Evolutionary conservation across 1,284 basidiomycete genomes (phyloP), one percentile per base, ranked within the genome.

Genomic region (Tilletia horrida): DNA sequence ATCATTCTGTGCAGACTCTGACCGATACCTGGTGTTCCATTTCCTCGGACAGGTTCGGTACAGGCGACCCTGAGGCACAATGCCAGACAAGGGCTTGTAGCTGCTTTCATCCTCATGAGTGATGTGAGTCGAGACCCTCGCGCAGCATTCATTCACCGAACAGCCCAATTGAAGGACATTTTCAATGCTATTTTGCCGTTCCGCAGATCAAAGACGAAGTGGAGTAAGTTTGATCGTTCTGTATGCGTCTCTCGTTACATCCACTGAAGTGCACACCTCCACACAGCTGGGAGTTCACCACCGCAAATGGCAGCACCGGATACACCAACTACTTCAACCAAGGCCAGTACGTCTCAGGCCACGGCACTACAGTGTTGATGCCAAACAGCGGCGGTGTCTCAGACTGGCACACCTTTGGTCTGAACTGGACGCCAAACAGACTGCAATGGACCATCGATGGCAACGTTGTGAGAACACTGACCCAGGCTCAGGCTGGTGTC

Each of bases 391-490:
- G 70, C 62, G 67, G 64, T 40, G 69, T 77, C 25, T 66, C 55
- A 29, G 66, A 75, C 42, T 75, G 70, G 71, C 77, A 79, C 66
- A 76, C 73, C 1, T 79, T 73, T 63, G 73, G 72, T 14, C 55
- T 81, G 43, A 72, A 72, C 59, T 81, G 79, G 79, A 68, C 71
- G n/a, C 69, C 68, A 59, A 63, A 67, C 21, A 59, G 66, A 29
- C 69, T 81, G 13, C 66, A 73, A 45, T 81, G 77, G 77, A 68
- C 43, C 2, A 69, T 80, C 42, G 78, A 81, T 48, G 73, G 75
- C 14, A 48, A 59, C 2, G 66, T 71, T 0, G 74, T 81, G 9
- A 67, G 76, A 7, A 75, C 71, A 16, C 52, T 81, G 14, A 68
- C 71, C 13, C 45, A 52, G 6, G 27, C 71, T 29, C 71, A 71